Conservation (phyloP, 371 early-diverging fungal genomes). For the Apophysomyces variabilis region DNA sequence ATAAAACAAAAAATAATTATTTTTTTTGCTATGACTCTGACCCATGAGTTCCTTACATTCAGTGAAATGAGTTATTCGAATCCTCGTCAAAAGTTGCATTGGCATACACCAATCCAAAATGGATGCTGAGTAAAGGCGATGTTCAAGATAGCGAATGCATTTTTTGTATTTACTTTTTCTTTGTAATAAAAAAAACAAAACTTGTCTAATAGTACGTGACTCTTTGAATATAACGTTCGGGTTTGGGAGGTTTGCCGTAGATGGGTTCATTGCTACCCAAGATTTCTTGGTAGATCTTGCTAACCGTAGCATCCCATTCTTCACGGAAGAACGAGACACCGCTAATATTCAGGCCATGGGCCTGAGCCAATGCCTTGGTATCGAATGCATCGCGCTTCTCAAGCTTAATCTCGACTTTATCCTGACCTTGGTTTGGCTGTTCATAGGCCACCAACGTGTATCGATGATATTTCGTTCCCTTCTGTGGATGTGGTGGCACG, state of each 20-base stretch:
- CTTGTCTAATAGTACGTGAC: conserved; percentile 55
- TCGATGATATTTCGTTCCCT: conserved; percentile 81
- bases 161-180: conserved; percentile 8
- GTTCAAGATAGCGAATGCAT: conserved; percentile 4
- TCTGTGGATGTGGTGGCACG: conserved; percentile 82
- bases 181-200: conserved; percentile 6
- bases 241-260: conserved; percentile 64
- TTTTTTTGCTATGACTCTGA: no score
- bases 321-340: conserved; percentile 80
- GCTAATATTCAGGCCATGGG: conserved; percentile 48
- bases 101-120: no score
- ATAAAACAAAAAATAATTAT: no score
- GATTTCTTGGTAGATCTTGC: conserved; percentile 69
- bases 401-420: conserved; percentile 51
- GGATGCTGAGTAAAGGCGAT: background rate
- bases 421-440: conserved; percentile 67
- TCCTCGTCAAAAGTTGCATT: no score
- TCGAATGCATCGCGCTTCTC: conserved; percentile 48
- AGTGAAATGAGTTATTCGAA: no score
- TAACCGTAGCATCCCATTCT: conserved; percentile 74
- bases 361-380: conserved; percentile 50
- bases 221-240: conserved; percentile 55
- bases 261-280: conserved; percentile 55
- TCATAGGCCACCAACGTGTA: conserved; percentile 74
- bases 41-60: no score